phyloP scores from a whole-genome alignment of 495 filamentous ascomycete species.

The Cercophora samala region DNA sequence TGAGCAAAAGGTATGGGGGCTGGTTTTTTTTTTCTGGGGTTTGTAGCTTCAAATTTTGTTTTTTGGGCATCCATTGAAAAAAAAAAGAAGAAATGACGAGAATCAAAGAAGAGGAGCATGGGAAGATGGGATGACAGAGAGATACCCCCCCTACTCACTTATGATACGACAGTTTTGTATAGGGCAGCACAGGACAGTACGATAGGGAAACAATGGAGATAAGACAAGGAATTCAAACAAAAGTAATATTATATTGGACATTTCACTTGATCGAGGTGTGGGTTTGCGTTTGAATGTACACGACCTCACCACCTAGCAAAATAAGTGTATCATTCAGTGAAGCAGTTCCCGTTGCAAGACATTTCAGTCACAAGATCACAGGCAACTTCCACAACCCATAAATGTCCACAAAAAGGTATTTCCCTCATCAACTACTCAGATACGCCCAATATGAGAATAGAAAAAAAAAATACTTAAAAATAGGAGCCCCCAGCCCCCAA shows the following conservation, averaged over 20 bases:
- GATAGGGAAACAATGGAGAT: constrained; percentile 5
- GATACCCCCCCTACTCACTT: not conserved
- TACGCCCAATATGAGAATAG: not conserved
- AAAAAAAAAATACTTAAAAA: not conserved
- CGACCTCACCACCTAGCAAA: no score
- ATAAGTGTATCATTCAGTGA: no score
- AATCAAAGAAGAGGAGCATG: constrained; percentile 6
- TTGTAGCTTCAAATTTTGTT: not conserved
- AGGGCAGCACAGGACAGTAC: not conserved
- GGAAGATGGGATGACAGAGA: not conserved
- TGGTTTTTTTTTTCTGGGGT: not conserved
- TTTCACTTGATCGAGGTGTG: no score
- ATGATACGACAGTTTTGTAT: not conserved
- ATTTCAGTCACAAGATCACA: no score
- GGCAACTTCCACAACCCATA: no score
- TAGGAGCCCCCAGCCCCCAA: not conserved
- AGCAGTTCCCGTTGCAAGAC: no score
- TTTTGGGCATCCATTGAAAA: constrained; percentile 8
- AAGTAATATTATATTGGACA: constrained; percentile 1
- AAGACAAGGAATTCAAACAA: not conserved
- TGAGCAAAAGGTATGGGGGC: not conserved
- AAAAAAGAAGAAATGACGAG: constrained; percentile 16
- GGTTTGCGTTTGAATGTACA: no score
- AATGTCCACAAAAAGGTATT: not conserved
- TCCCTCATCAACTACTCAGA: not conserved